Evolutionary conservation across 371 early-diverging fungal genomes (phyloP), one percentile per base, ranked within the genome.

Genomic region (Circinella minor): DNA sequence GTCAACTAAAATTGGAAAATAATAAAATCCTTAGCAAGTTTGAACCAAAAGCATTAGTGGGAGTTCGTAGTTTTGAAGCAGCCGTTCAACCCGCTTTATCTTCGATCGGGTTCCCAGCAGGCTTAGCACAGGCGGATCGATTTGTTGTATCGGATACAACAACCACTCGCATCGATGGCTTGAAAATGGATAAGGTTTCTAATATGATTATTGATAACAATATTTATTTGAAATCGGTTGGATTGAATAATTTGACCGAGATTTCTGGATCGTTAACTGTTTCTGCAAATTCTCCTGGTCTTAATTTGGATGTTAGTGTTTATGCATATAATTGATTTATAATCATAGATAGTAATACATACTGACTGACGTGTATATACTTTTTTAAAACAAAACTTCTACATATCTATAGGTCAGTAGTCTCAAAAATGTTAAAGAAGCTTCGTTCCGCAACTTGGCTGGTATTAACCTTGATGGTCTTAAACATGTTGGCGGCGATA

Each of bases 181-280:
- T 87, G 20, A 72, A 65, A 4, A 49, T 79, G n/a, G 65, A 64
- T 8, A 78, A 77, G 27, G 75, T 77, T 3, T 65, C 68, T 1
- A 76, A 79, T 34, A 46, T 88, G 4, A 73, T 76, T 5, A 69
- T 86, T 34, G 80, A 81, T 60, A 83, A 84, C 66, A 88, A 88
- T 71, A 77, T 77, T 55, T 80, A 83, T 66, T 63, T 88, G n/a
- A 81, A 78, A 61, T 43, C 66, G 4, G 69, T 88, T 8, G 76
- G 74, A 18, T 74, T 85, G 61, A 75, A 73, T 3, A 68, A 70
- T 10, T 20, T 86, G 36, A 74, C 75, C 11, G 60, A 77, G 1
- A 67, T 86, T 11, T 69, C 65, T 20, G 77, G 79, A 0, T 61
- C 54, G 7, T 55, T 88, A 9, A 70, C 77, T 34, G 63, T 87